Base-by-base conservation (phyloP, 169 alveolate species). In the Cryptosporidium sp. region DNA sequence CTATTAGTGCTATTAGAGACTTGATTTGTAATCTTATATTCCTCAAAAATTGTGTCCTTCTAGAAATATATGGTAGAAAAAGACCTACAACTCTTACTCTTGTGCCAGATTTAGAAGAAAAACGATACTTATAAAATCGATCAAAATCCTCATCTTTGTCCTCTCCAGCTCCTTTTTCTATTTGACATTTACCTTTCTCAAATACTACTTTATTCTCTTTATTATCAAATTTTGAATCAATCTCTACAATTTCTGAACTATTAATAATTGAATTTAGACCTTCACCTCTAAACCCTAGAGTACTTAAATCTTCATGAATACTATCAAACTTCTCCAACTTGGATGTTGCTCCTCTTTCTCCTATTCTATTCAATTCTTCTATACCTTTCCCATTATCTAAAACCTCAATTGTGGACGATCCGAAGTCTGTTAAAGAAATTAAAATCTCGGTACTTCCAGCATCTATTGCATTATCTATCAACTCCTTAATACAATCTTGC, bases 241-340 rank as follows among this genome's bases (percentile, higher is more conserved):
- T 93, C 48, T 91, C 91, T 16, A 95, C 71, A 48, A 52, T 29
- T 18, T 92, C 91, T 50, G 94, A 89, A 52, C 93, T 67, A 71
- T 80, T 85, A n/a, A 93, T 84, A 35, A 96, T 93, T 8, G 97
- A 93, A 84, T 94, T 92, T 26, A 96, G 85, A 5, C 98, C 98
- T 84, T 95, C 97, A 6, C 98, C 99, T 92, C 99, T 86, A 91
- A 98, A 98, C 0, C 99, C 99, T 62, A 97, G 93, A 26, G 99
- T 96, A 48, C 91, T 92, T 9, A 98, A 93, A 10, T 94, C 71
- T 45, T 92, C 80, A 85, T 93, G 95, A 31, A 98, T 93, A 80
- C 97, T 98, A 41, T 96, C 96, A 86, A 97, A 96, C 52, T 91
- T 94, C 31, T 91, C 80, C 21, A 98, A 92, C 87, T 98, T 98